phyloP scores from a whole-genome alignment of 495 filamentous ascomycete genomes.

The Trichocladium antarcticum region DNA sequence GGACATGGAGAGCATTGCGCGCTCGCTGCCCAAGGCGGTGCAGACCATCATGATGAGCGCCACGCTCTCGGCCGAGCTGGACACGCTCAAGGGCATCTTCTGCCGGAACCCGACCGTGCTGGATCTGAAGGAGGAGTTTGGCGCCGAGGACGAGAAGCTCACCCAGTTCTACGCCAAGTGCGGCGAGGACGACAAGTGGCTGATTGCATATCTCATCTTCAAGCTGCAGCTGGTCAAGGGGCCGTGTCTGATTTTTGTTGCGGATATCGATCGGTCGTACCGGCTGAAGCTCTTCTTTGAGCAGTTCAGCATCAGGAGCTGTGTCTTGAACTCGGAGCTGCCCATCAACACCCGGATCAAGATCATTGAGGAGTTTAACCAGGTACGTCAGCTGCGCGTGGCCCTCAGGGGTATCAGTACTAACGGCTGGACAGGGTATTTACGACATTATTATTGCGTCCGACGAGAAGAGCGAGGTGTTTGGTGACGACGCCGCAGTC shows the following conservation, averaged over 20 bases:
- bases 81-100: slow-evolving; percentile 75
- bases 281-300: slow-evolving; percentile 91
- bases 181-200: slow-evolving; percentile 93
- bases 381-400: slow-evolving; percentile 43
- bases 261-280: slow-evolving; percentile 87
- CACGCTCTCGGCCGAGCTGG: slow-evolving; percentile 76
- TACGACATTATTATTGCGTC: slow-evolving; percentile 97
- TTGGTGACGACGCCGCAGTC: slow-evolving; percentile 50
- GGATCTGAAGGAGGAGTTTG: slow-evolving; percentile 57
- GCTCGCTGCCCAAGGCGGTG: slow-evolving; percentile 66
- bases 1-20: slow-evolving; percentile 67
- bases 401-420: not conserved
- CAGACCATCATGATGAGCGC: slow-evolving; percentile 92
- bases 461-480: slow-evolving; percentile 71
- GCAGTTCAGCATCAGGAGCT: slow-evolving; percentile 89
- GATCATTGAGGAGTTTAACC: slow-evolving; percentile 95
- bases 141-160: slow-evolving; percentile 59
- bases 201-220: slow-evolving; percentile 87
- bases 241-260: slow-evolving; percentile 88
- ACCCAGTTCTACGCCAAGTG: slow-evolving; percentile 74
- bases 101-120: slow-evolving; percentile 67
- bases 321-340: slow-evolving; percentile 88
- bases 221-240: slow-evolving; percentile 91
- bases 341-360: slow-evolving; percentile 88
- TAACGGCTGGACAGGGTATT: slow-evolving; percentile 12